Percentiles rank a stretch among this genome's conserved stretches.
These are phyloP conservation scores for Pogostemon cablin DNA, from an alignment of 257 asterid species.

Conservation along the genomic window DNA sequence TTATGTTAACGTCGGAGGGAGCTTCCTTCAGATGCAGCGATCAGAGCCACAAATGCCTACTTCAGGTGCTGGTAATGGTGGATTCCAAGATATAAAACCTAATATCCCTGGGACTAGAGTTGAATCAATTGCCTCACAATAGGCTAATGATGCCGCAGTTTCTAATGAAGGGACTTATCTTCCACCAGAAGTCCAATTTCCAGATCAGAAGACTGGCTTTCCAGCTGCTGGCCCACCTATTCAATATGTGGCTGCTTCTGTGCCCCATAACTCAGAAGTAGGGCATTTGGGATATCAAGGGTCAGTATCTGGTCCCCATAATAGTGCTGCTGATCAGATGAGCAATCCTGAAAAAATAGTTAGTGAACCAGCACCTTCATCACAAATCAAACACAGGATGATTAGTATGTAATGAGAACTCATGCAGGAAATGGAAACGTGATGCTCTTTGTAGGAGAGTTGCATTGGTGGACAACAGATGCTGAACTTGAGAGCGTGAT, in stretches of 20 bases:
- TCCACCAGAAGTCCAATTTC: background rate
- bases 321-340: slow-evolving; percentile 43
- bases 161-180: slow-evolving; percentile 48
- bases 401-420: slow-evolving; percentile 27
- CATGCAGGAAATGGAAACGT: too few relatives aligned
- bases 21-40: too few relatives aligned
- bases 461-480: too few relatives aligned
- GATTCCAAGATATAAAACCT: too few relatives aligned
- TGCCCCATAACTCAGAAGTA: slow-evolving; percentile 49
- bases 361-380: slow-evolving; percentile 47
- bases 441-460: too few relatives aligned
- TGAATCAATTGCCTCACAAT: slow-evolving; percentile 46
- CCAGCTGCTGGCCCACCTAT: slow-evolving; percentile 31
- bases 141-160: slow-evolving; percentile 41
- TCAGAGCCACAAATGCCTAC: too few relatives aligned
- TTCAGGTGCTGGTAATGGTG: too few relatives aligned
- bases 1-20: too few relatives aligned
- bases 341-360: slow-evolving; percentile 43
- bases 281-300: slow-evolving; percentile 46
- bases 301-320: slow-evolving; percentile 33
- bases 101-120: background rate
- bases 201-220: slow-evolving; percentile 53
- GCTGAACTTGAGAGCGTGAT: too few relatives aligned
- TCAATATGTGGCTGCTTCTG: slow-evolving; percentile 43
- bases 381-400: slow-evolving; percentile 46